phyloP scores from a whole-genome alignment of 768 basidiomycete genomes.

The Podaxis sp. region DNA sequence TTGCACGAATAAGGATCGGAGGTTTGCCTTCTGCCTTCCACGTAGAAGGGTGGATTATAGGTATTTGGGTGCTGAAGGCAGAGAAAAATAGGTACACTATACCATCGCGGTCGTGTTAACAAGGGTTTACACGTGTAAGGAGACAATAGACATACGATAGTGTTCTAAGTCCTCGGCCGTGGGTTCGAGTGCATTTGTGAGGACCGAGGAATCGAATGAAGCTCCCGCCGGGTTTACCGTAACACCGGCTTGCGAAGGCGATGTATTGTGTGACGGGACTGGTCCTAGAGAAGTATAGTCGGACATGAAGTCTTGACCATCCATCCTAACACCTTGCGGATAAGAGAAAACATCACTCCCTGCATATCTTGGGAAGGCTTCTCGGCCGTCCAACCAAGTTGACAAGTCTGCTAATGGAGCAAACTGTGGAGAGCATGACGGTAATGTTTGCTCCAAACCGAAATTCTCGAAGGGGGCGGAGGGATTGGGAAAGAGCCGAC shows the following conservation, averaged over 20 bases:
- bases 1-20: constrained; percentile 45
- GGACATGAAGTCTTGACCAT: constrained; percentile 16
- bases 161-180: constrained; percentile 46
- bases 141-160: constrained; percentile 42
- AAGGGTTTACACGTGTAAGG: neutral
- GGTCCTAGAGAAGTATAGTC: constrained; percentile 13
- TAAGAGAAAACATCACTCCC: constrained; percentile 20
- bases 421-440: constrained; percentile 24
- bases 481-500: constrained; percentile 30
- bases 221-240: neutral
- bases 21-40: constrained; percentile 46
- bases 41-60: constrained; percentile 51
- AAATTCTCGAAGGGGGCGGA: constrained; percentile 13
- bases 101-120: constrained; percentile 8
- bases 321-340: constrained; percentile 13
- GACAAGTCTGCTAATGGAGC: constrained; percentile 24
- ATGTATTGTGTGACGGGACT: neutral
- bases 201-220: constrained; percentile 27
- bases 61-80: constrained; percentile 48
- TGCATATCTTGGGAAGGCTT: constrained; percentile 27
- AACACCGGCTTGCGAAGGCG: neutral
- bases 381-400: constrained; percentile 31
- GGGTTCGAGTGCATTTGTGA: constrained; percentile 24
- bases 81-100: constrained; percentile 53
- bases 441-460: constrained; percentile 18